These are phyloP conservation scores for Rosa persica DNA, from an alignment of 306 rosid genomes.

Conservation along the genomic window DNA sequence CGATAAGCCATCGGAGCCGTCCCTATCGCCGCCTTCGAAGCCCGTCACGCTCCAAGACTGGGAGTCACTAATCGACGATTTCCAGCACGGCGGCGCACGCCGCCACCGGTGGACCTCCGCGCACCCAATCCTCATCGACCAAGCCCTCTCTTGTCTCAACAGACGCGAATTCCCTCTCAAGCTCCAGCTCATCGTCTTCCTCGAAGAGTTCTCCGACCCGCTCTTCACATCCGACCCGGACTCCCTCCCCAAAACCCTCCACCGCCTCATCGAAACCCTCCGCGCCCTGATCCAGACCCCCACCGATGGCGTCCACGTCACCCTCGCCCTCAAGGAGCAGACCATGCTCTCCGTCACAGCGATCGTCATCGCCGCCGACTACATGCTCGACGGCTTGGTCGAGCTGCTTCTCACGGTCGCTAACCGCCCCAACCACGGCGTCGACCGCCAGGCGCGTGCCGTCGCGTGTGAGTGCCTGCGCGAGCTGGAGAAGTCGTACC, in stretches of 20 bases:
- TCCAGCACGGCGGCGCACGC: conserved; percentile 64
- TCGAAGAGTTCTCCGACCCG: conserved; percentile 68
- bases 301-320: conserved; percentile 44
- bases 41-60: conserved; percentile 69
- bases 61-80: conserved; percentile 80
- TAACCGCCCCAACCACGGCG: conserved; percentile 78
- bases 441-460: conserved; percentile 71
- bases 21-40: conserved; percentile 37
- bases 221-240: conserved; percentile 28
- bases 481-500: conserved; percentile 70
- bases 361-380: conserved; percentile 50
- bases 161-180: conserved; percentile 66
- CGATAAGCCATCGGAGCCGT: conserved; percentile 38
- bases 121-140: conserved; percentile 49
- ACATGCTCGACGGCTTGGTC: conserved; percentile 43
- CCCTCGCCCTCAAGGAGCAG: conserved; percentile 73
- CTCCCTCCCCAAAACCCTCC: conserved; percentile 25
- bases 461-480: conserved; percentile 86
- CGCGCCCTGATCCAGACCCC: conserved; percentile 64
- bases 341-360: conserved; percentile 76
- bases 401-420: conserved; percentile 63
- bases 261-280: conserved; percentile 60
- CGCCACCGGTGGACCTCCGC: conserved; percentile 50
- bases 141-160: conserved; percentile 58
- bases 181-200: conserved; percentile 66